These are phyloP conservation scores for Tricholoma bakamatsutake DNA, from an alignment of 768 basidiomycete species.

Conservation along the genomic window DNA sequence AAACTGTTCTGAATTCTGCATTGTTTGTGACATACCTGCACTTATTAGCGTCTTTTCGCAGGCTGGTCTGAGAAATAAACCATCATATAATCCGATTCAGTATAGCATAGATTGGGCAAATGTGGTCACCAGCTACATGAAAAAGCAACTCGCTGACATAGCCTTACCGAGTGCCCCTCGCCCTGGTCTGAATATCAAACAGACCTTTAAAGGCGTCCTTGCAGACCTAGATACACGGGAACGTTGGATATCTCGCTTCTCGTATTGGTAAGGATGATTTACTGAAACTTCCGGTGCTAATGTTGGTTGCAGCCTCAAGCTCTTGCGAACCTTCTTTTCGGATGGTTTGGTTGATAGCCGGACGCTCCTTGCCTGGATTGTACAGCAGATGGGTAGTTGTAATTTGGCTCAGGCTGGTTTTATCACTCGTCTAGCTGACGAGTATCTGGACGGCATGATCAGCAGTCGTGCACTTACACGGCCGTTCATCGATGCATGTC, in stretches of 20 bases:
- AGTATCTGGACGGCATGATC: constrained; percentile 70
- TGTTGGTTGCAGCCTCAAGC: constrained; percentile 44
- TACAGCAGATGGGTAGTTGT: constrained; percentile 68
- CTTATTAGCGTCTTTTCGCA: constrained; percentile 17
- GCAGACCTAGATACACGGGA: constrained; percentile 66
- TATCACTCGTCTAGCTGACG: constrained; percentile 67
- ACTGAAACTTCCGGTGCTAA: background rate
- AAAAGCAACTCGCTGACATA: constrained; percentile 77
- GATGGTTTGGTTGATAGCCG: constrained; percentile 78
- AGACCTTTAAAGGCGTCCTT: constrained; percentile 77
- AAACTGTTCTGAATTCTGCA: constrained; percentile 48
- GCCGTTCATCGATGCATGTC: constrained; percentile 67
- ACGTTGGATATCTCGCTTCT: constrained; percentile 73
- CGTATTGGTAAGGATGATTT: constrained; percentile 53
- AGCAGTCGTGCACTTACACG: constrained; percentile 60
- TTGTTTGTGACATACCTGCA: background rate
- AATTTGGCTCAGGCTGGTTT: constrained; percentile 83
- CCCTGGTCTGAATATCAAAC: constrained; percentile 73
- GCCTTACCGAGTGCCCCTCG: constrained; percentile 75
- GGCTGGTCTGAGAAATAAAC: constrained; percentile 74
- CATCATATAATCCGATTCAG: constrained; percentile 73
- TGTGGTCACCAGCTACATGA: constrained; percentile 73
- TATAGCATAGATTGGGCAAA: constrained; percentile 86
- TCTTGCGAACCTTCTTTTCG: constrained; percentile 70
- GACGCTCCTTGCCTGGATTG: constrained; percentile 74